Evolutionary conservation across 441 rosid species (phyloP).

Genomic region (Arabidopsis hybrid): DNA sequence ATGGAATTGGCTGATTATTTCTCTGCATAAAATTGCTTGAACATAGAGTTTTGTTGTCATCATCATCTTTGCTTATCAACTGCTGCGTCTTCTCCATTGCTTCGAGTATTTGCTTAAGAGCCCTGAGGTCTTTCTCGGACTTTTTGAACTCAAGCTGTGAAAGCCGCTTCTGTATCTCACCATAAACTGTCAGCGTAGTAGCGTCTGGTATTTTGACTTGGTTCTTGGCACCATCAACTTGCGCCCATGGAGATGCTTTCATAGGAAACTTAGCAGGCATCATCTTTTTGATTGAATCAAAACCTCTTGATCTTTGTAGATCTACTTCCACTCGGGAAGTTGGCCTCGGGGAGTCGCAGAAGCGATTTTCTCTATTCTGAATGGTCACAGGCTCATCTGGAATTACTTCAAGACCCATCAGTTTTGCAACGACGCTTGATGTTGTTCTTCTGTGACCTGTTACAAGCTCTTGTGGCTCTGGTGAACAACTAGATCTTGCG

Average conservation of each 20-base stretch:
- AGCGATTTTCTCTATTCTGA: slow-evolving; percentile 49
- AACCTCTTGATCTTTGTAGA: slow-evolving; percentile 52
- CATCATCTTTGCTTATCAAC: slow-evolving; percentile 43
- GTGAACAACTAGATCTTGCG: slow-evolving; percentile 48
- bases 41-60: slow-evolving; percentile 43
- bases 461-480: slow-evolving; percentile 60
- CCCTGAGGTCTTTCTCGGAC: slow-evolving; percentile 90
- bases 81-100: slow-evolving; percentile 81
- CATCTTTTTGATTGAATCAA: slow-evolving; percentile 55
- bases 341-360: slow-evolving; percentile 63
- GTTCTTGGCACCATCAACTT: slow-evolving; percentile 58
- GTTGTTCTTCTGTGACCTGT: slow-evolving; percentile 57
- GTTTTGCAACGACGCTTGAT: slow-evolving; percentile 81
- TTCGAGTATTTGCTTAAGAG: slow-evolving; percentile 88
- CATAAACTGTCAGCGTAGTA: slow-evolving; percentile 64
- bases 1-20: slow-evolving; percentile 46
- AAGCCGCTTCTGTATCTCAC: slow-evolving; percentile 85
- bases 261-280: slow-evolving; percentile 58
- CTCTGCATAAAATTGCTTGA: slow-evolving; percentile 47
- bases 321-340: slow-evolving; percentile 49
- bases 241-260: slow-evolving; percentile 80
- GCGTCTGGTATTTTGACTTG: slow-evolving; percentile 51
- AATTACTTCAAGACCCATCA: slow-evolving; percentile 88
- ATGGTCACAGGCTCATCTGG: slow-evolving; percentile 52
- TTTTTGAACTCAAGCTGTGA: slow-evolving; percentile 78